A percentile compares a stretch with the other conserved stretches of the same genome.
Conservation (phyloP, 2,329 filamentous ascomycete genomes). For the Cladosporium sp. region DNA sequence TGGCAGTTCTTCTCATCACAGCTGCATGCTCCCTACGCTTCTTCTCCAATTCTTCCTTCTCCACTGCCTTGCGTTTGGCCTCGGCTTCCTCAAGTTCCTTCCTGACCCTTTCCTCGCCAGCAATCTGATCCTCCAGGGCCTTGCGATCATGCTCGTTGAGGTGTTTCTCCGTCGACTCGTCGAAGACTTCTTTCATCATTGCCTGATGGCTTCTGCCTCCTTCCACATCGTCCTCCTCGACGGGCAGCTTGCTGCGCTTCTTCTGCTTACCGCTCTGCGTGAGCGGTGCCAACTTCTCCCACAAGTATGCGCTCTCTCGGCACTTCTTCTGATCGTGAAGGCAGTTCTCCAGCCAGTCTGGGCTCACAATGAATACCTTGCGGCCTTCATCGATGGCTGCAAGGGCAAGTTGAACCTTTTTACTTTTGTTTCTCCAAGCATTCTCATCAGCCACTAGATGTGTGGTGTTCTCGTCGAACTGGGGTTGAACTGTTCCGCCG, state of each 20-base stretch:
- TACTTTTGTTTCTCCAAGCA: slow-evolving; percentile 49
- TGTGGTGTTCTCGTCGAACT: slow-evolving; percentile 47
- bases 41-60: slow-evolving; percentile 16
- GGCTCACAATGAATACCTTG: slow-evolving; percentile 35
- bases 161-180: slow-evolving; percentile 28
- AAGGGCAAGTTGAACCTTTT: not conserved
- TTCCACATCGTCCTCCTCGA: not conserved
- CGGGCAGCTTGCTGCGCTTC: slow-evolving; percentile 24
- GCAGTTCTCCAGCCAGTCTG: slow-evolving; percentile 46
- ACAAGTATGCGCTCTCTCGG: slow-evolving; percentile 33
- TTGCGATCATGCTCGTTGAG: slow-evolving; percentile 24
- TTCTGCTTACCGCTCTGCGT: slow-evolving; percentile 25
- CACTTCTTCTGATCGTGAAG: slow-evolving; percentile 34
- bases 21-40: slow-evolving; percentile 26
- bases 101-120: slow-evolving; percentile 26
- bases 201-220: slow-evolving; percentile 12
- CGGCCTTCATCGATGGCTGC: slow-evolving; percentile 8
- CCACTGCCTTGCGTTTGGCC: slow-evolving; percentile 13
- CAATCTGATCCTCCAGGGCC: not conserved
- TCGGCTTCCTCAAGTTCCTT: slow-evolving; percentile 28
- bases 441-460: slow-evolving; percentile 66
- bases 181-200: slow-evolving; percentile 29
- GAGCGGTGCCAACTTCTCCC: slow-evolving; percentile 19
- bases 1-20: slow-evolving; percentile 22
- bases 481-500: slow-evolving; percentile 54